These are phyloP conservation scores for Sarocladium kiliense DNA, from an alignment of 2,329 filamentous ascomycete genomes.

Conservation along the genomic window DNA sequence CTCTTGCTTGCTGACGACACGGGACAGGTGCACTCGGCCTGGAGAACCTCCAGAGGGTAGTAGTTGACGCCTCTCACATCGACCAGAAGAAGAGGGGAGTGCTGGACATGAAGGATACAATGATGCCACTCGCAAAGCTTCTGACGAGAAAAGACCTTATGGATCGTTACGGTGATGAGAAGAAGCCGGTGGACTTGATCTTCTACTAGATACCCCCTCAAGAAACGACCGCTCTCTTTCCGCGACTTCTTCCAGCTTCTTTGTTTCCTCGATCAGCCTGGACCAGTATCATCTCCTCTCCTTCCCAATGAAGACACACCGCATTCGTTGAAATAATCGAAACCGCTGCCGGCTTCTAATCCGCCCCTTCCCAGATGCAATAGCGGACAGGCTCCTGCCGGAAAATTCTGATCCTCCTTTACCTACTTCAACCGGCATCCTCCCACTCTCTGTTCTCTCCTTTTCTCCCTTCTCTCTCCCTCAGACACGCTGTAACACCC, in stretches of 20 bases:
- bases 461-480: slow-evolving; percentile 13
- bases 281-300: not conserved
- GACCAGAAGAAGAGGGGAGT: slow-evolving; percentile 93
- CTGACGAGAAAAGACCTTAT: slow-evolving; percentile 67
- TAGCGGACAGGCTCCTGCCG: too few species aligned
- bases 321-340: too few species aligned
- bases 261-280: not conserved
- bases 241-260: not conserved
- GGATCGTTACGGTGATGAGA: slow-evolving; percentile 58
- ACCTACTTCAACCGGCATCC: slow-evolving; percentile 1
- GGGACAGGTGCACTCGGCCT: slow-evolving; percentile 59
- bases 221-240: not conserved
- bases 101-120: slow-evolving; percentile 91
- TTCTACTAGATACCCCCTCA: slow-evolving; percentile 50
- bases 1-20: not conserved
- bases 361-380: slow-evolving; percentile 7
- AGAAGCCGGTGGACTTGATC: slow-evolving; percentile 54
- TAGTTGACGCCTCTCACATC: slow-evolving; percentile 88
- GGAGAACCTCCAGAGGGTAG: slow-evolving; percentile 67
- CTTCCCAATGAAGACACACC: not conserved
- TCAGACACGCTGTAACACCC: slow-evolving; percentile 16
- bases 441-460: slow-evolving; percentile 5
- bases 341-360: not conserved
- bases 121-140: slow-evolving; percentile 72
- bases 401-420: not conserved